phyloP scores from a whole-genome alignment of 2,329 filamentous ascomycete genomes.

The Nemania sp. region DNA sequence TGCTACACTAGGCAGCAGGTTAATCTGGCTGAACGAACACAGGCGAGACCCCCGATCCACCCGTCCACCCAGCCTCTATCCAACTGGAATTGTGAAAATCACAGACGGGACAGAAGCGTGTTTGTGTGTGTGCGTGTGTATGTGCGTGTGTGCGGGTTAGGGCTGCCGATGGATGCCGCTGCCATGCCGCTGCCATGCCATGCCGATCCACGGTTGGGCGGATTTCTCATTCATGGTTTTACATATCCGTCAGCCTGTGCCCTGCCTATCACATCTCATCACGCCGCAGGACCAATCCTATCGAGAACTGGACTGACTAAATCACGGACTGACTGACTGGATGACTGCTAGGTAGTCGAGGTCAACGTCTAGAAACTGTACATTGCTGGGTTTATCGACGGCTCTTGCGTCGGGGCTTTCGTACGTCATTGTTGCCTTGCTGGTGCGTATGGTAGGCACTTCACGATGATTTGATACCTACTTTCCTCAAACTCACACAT shows the following conservation, averaged over 20 bases:
- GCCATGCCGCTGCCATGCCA: background rate
- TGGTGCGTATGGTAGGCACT: background rate
- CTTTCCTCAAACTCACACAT: constrained; percentile 4
- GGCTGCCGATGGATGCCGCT: constrained; percentile 13
- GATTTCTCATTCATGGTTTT: no score
- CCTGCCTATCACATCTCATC: constrained; percentile 18
- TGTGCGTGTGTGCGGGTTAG: constrained; percentile 7
- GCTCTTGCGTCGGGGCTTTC: background rate
- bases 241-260: constrained; percentile 1
- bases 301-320: no score
- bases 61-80: background rate
- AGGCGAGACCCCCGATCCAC: constrained; percentile 7
- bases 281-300: background rate
- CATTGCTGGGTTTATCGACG: background rate
- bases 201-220: no score
- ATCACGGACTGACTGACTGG: no score
- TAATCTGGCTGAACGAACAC: background rate
- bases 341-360: no score
- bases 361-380: no score
- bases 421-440: background rate
- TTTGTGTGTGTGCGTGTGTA: no score
- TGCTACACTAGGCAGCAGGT: constrained; percentile 13
- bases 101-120: background rate
- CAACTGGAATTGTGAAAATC: constrained; percentile 9
- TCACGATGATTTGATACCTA: constrained; percentile 15